Evolutionary conservation across 129 eudicot species (phyloP), one percentile per base, ranked within the genome.

Genomic region (Pittosporum tobira): DNA sequence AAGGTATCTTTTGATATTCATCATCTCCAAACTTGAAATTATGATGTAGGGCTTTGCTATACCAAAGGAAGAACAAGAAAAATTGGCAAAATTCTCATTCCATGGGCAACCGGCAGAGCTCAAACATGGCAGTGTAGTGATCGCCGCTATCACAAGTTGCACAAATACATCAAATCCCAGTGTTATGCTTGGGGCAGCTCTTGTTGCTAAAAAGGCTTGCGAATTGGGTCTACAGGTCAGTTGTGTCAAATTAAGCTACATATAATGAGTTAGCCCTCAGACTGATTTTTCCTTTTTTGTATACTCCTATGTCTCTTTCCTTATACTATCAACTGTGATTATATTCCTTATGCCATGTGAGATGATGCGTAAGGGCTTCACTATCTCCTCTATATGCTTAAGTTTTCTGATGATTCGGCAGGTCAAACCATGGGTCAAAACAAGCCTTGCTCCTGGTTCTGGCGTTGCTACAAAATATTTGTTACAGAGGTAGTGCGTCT

Each of bases 81-180:
- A 89, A 62, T 84, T 82, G 47, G 97, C 78, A 8, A 85, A 85
- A 43, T 89, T 89, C 38, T 55, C 84, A 46, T 82, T 77, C 71
- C 81, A 82, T 62, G 97, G 97, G 19, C 81, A 85, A 57, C 86
- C 86, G 61, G 97, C 97, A 25, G 91, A 88, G 67, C 87, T 88
- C 46, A 77, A 68, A 68, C 95, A 88, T 73, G 97, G 97, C 5
- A 89, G 97, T 77, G 94, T 89, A 73, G 97, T 89, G 71, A 89
- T 89, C 61, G 97, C 97, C 52, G 97, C 97, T 45, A 89, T 89
- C 43, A 89, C 97, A 58, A 89, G 97, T 37, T 89, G 97, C 75
- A 89, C 97, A 54, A 89, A 89, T 70, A 89, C 97, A 64, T 89
- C 97, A 67, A 89, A 89, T 73, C 97, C 97, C 45, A 89, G 97